Evolutionary conservation across 2,329 filamentous ascomycete species (phyloP), one percentile per base, ranked within the genome.

Genomic region (Fusarium avenaceum): DNA sequence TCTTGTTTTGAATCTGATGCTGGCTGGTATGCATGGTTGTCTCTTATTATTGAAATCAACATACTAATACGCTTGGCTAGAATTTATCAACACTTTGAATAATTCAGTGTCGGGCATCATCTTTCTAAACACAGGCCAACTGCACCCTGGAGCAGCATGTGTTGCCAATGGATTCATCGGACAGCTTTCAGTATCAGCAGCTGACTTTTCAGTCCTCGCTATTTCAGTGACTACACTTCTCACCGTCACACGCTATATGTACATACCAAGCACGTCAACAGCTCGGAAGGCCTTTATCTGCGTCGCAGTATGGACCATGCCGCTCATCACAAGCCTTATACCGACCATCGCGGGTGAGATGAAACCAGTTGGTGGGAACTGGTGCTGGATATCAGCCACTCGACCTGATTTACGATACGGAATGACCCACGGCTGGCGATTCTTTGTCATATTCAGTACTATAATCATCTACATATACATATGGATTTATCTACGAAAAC

Each of bases 401-500:
- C 72, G 77, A n/a, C 67, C 75, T 26, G 78, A 77, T 14, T 74
- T 83, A n/a, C 79, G 82, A 26, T 84, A 84, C 58, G 77, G 73
- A 3, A 74, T 84, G 48, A 80, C 80, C 0, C 82, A 84, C 57
- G 81, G 78, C 40, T 83, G 81, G 82, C 79, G 82, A 7, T 77
- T 83, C 49, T 74, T 76, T 17, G 80, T 83, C 39, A 81, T 84
- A 50, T 62, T 80, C 22, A 22, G 38, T 69, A 81, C 80, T 1
- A 75, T 83, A 19, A 70, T 60, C 35, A 80, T 82, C 20, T 84
- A 84, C 57, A 71, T 76, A 2, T 82, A 80, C 54, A 77, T 84
- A 20, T 82, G 70, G 70, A 28, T 58, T 6, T 72, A 72, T 14
- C 11, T 73, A 9, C 53, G 55, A 24, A 57, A 47, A 10, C 54